Evolutionary conservation across 1,139 yeast species (phyloP), one percentile per base, ranked within the genome.

Genomic region (Suhomyces choctaworum): DNA sequence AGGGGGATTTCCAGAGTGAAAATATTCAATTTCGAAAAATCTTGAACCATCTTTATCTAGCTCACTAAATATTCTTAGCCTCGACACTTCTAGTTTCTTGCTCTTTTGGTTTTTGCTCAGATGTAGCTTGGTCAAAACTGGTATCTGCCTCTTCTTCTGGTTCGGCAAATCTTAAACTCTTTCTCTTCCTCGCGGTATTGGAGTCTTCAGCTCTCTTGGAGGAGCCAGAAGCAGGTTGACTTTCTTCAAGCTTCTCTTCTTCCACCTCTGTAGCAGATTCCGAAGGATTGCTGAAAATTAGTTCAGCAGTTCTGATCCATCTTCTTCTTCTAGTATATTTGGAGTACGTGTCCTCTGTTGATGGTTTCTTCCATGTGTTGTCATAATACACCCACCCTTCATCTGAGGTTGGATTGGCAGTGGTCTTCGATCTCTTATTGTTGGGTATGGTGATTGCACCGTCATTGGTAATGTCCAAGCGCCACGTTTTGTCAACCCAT

Each of bases 401-500:
- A 52, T 85, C 92, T 1, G 77, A 54, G 13, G 71, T 65, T 9
- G 97, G 96, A 49, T 84, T 82, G 1, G 92, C 86, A 0, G 87
- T 80, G 2, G 92, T 77, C 51, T 78, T 82, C 4, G 73, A 62
- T 32, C 85, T 72, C 48, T 79, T 78, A 10, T 81, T 69, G 29
- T 78, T 74, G 15, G 86, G 74, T 37, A 85, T 65, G 31, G 84
- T 84, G 31, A 88, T 74, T 4, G 95, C 80, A 2, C 95, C 96
- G 56, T 87, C 96, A 51, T 87, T 88, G 8, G 95, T 83, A 46
- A 86, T 67, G 60, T 90, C 98, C 39, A 90, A 70, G 46, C 89
- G 70, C 98, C 98, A 92, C 1, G 89, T 76, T 54, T 79, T 80
- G 57, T 90, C 97, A 14, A 88, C 88, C 97, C 97, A 92, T 54